phyloP scores from a whole-genome alignment of 306 rosid genomes.

The Cicer chorassanicum region DNA sequence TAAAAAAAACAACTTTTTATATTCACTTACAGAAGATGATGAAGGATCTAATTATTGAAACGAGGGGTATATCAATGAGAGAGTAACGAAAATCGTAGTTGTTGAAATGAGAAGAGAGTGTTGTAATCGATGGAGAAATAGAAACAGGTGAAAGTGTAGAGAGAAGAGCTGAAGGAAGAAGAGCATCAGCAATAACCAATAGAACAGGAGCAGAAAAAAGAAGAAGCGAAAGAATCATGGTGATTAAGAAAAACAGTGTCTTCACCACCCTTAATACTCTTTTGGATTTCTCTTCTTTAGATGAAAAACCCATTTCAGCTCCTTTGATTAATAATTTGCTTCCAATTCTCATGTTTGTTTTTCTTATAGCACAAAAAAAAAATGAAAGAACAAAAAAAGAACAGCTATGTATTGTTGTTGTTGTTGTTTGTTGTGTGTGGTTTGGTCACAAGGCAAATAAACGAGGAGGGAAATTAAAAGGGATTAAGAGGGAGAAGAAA shows the following conservation, averaged over 20 bases:
- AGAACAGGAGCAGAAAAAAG: slow-evolving; percentile 85
- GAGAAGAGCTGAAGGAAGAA: slow-evolving; percentile 81
- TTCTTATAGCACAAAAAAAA: neutral
- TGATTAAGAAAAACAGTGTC: slow-evolving; percentile 78
- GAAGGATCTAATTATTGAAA: slow-evolving; percentile 74
- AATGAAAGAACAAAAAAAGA: neutral
- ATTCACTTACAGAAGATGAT: slow-evolving; percentile 79
- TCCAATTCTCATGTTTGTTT: neutral
- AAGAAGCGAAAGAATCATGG: slow-evolving; percentile 81
- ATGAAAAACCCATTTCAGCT: slow-evolving; percentile 67
- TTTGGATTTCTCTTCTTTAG: slow-evolving; percentile 74
- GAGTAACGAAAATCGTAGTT: slow-evolving; percentile 86
- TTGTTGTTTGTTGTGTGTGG: neutral
- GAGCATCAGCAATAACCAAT: slow-evolving; percentile 70
- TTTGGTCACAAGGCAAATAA: slow-evolving; percentile 21
- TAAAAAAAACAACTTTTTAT: neutral
- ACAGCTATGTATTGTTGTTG: slow-evolving; percentile 5
- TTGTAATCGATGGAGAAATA: slow-evolving; percentile 49
- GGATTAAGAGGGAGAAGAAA: slow-evolving; percentile 24
- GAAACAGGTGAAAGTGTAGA: slow-evolving; percentile 65
- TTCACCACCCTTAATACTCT: slow-evolving; percentile 70
- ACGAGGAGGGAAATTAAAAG: neutral
- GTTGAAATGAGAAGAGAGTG: slow-evolving; percentile 67
- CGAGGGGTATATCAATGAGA: slow-evolving; percentile 85
- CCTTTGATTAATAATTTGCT: slow-evolving; percentile 1